Evolutionary conservation across 352 stramenopile genomes (phyloP).

Genomic region (Stephanocyclus meneghinianus): DNA sequence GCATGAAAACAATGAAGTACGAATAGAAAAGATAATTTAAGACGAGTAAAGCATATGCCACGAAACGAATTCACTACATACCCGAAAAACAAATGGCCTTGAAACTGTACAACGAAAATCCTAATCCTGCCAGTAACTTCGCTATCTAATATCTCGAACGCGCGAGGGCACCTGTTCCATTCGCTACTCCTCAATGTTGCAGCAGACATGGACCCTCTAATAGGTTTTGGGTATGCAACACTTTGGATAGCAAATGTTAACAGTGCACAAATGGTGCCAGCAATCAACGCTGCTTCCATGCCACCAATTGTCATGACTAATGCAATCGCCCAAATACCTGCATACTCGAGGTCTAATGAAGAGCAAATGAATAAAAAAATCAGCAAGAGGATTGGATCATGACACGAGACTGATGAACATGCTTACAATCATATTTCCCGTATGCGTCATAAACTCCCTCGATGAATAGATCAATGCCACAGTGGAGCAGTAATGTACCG

Average conservation of each 20-base stretch:
- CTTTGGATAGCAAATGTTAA: slow-evolving; percentile 89
- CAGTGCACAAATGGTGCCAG: slow-evolving; percentile 87
- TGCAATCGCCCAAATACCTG: slow-evolving; percentile 88
- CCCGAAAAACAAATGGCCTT: slow-evolving; percentile 55
- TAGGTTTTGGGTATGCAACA: slow-evolving; percentile 86
- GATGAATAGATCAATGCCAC: slow-evolving; percentile 87
- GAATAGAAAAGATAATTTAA: not conserved
- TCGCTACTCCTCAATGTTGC: slow-evolving; percentile 85
- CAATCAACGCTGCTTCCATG: slow-evolving; percentile 87
- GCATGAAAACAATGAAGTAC: not conserved
- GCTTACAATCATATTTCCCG: slow-evolving; percentile 83
- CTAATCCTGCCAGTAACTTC: slow-evolving; percentile 82
- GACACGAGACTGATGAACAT: not conserved
- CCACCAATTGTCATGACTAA: slow-evolving; percentile 87
- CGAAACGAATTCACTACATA: not conserved
- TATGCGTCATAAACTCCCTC: slow-evolving; percentile 88
- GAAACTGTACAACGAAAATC: slow-evolving; percentile 84
- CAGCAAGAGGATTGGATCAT: not conserved
- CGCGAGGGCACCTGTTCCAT: slow-evolving; percentile 80
- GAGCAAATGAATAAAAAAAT: not conserved
- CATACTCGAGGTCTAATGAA: slow-evolving; percentile 82
- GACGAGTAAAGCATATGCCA: not conserved
- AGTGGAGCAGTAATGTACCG: slow-evolving; percentile 89
- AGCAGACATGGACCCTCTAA: slow-evolving; percentile 89
- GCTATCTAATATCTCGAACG: slow-evolving; percentile 86